Evolutionary conservation across 2,329 filamentous ascomycete genomes (phyloP).

Genomic region (Cercospora sojina): DNA sequence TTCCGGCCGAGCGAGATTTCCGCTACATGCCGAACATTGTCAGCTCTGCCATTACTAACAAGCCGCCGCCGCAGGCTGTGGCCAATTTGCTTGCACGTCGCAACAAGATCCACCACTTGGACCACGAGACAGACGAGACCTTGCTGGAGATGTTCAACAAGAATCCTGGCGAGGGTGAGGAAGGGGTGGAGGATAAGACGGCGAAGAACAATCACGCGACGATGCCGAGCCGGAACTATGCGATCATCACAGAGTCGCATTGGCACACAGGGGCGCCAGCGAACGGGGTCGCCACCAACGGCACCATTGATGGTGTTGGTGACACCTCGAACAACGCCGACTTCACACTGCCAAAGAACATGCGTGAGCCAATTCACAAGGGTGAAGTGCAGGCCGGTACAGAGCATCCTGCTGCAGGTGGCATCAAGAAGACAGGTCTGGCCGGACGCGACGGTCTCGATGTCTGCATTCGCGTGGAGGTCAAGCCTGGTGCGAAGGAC

Average conservation of each 20-base stretch:
- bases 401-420: constrained; percentile 67
- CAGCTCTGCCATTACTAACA: constrained; percentile 66
- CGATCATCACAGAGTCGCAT: constrained; percentile 58
- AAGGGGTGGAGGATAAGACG: constrained; percentile 59
- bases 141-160: constrained; percentile 62
- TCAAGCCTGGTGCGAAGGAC: constrained; percentile 44
- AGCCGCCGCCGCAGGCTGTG: constrained; percentile 63
- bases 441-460: constrained; percentile 49
- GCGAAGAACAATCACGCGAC: constrained; percentile 76
- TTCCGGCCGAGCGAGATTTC: constrained; percentile 58
- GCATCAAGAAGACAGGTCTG: constrained; percentile 44
- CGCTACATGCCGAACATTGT: constrained; percentile 65
- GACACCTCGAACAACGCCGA: constrained; percentile 42
- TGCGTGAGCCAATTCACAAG: constrained; percentile 66
- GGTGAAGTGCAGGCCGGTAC: constrained; percentile 81
- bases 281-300: constrained; percentile 30
- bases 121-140: constrained; percentile 63
- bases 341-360: constrained; percentile 51
- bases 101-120: constrained; percentile 66
- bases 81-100: constrained; percentile 62
- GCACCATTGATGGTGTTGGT: constrained; percentile 19
- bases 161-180: constrained; percentile 49
- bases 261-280: constrained; percentile 31
- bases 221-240: constrained; percentile 70
- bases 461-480: constrained; percentile 51